Evolutionary conservation across 495 filamentous ascomycete genomes (phyloP).

Genomic region (Mytilinidion resinicola): DNA sequence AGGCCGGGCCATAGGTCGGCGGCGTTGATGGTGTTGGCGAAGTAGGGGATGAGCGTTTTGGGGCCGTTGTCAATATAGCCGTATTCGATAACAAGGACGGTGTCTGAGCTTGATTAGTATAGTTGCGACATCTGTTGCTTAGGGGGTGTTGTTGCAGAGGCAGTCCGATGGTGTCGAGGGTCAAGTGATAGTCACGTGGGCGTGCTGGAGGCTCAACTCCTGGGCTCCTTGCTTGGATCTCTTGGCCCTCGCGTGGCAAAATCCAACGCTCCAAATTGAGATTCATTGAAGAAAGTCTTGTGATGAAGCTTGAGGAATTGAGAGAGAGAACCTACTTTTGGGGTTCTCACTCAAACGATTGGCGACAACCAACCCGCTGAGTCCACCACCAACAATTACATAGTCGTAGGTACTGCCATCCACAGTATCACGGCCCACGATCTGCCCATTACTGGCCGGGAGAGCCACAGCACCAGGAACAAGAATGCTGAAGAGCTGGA

Average conservation of each 20-base stretch:
- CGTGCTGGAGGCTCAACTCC: too few relatives aligned
- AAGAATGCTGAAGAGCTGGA: too few relatives aligned
- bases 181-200: too few relatives aligned
- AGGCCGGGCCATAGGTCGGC: conserved; percentile 4
- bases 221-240: too few relatives aligned
- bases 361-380: conserved; percentile 40
- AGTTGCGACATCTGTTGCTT: too few relatives aligned
- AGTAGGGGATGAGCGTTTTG: conserved; percentile 1
- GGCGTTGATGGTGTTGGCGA: not conserved
- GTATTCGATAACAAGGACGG: conserved; percentile 20
- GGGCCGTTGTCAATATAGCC: conserved; percentile 15
- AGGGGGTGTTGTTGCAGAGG: too few relatives aligned
- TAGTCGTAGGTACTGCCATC: conserved; percentile 12
- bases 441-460: not conserved
- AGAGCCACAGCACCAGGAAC: too few relatives aligned
- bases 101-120: not conserved
- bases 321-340: conserved; percentile 1
- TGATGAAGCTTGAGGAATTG: not conserved
- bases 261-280: too few relatives aligned
- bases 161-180: too few relatives aligned
- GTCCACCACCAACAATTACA: conserved; percentile 41
- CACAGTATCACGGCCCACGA: not conserved
- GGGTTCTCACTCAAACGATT: conserved; percentile 35
- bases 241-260: too few relatives aligned
- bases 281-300: too few relatives aligned